A percentile compares a stretch with the other conserved stretches of the same genome.
Evolutionary conservation across 2,329 filamentous ascomycete species (phyloP).

Genomic region (Aspergillus transmontanensis): DNA sequence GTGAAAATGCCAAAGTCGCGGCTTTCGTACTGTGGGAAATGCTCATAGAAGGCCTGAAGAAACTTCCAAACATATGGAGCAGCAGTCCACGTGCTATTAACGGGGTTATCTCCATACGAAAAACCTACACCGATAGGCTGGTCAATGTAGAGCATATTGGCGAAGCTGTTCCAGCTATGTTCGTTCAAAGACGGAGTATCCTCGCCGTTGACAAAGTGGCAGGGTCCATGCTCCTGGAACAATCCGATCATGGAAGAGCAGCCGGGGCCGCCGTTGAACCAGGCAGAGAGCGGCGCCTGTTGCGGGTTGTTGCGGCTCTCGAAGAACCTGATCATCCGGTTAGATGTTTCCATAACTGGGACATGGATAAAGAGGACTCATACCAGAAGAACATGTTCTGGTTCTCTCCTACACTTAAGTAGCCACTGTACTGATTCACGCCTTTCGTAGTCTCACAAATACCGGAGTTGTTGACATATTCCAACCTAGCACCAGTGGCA

Average conservation of each 20-base stretch:
- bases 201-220: constrained; percentile 43
- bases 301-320: constrained; percentile 49
- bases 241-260: constrained; percentile 46
- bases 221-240: constrained; percentile 49
- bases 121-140: constrained; percentile 61
- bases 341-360: neutral
- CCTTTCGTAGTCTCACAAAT: constrained; percentile 55
- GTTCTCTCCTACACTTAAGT: constrained; percentile 50
- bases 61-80: constrained; percentile 58
- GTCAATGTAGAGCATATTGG: constrained; percentile 69
- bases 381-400: constrained; percentile 52
- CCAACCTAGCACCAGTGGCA: constrained; percentile 48
- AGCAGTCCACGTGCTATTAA: constrained; percentile 49
- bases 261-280: constrained; percentile 53
- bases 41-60: constrained; percentile 51
- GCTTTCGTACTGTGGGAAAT: constrained; percentile 43
- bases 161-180: constrained; percentile 62
- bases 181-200: constrained; percentile 49
- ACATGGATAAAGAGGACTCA: neutral
- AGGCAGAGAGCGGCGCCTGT: constrained; percentile 47
- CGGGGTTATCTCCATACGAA: constrained; percentile 45
- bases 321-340: constrained; percentile 43
- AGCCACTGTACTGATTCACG: constrained; percentile 56
- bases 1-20: constrained; percentile 40
- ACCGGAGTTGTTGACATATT: constrained; percentile 55